Conservation (phyloP, 2,329 filamentous ascomycete genomes). For the Sclerotinia sclerotiorum region DNA sequence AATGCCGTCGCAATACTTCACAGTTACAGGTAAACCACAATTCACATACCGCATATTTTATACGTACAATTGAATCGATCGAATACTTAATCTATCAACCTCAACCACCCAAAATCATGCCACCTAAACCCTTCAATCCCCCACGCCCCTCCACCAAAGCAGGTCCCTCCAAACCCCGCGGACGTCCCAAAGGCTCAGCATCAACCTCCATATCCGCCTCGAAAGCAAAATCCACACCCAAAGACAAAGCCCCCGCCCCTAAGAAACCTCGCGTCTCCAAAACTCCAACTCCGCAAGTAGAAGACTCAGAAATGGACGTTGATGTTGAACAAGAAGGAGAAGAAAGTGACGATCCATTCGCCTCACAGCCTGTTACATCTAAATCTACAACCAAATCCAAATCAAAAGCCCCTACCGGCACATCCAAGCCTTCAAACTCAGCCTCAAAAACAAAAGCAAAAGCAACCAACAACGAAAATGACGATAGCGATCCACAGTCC, state of each 20-base stretch:
- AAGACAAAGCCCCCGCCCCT: background rate
- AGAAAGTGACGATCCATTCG: slow-evolving; percentile 11
- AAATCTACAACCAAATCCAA: slow-evolving; percentile 13
- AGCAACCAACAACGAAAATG: background rate
- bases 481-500: background rate
- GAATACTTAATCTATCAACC: background rate
- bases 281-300: background rate
- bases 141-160: slow-evolving; percentile 30
- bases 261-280: background rate
- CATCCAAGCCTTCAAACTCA: background rate
- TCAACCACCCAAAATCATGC: slow-evolving; percentile 28
- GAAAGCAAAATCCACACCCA: slow-evolving; percentile 6
- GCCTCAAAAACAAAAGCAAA: background rate
- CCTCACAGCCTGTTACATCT: background rate
- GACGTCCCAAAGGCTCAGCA: slow-evolving; percentile 1
- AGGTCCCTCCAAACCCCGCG: slow-evolving; percentile 23
- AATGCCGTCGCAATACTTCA: background rate
- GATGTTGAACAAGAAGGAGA: background rate
- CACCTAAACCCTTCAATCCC: slow-evolving; percentile 40
- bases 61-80: background rate
- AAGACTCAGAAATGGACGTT: slow-evolving; percentile 1
- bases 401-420: background rate
- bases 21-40: background rate
- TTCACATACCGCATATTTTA: background rate
- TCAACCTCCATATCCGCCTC: slow-evolving; percentile 24